These are phyloP conservation scores for Trapa incisa DNA, from an alignment of 345 rosid species.

Conservation along the genomic window DNA sequence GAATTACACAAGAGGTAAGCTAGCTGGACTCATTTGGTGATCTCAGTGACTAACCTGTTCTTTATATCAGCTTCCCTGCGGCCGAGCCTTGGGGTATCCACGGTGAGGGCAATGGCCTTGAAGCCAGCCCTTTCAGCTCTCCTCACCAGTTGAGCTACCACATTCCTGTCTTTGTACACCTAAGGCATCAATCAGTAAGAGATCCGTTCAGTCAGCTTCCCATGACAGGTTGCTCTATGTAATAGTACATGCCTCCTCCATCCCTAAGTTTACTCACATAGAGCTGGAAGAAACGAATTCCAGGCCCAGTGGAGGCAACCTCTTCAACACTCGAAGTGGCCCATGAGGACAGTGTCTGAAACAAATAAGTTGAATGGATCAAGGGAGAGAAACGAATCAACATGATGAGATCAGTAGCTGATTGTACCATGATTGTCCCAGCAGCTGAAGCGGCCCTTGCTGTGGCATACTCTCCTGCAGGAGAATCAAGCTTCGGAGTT, in stretches of 20 bases:
- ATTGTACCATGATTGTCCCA: constrained; percentile 71
- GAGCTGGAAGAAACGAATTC: constrained; percentile 93
- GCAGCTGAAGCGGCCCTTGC: constrained; percentile 92
- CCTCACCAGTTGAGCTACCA: constrained; percentile 71
- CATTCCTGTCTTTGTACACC: constrained; percentile 73
- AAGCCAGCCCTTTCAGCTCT: constrained; percentile 93
- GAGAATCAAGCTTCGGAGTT: neutral
- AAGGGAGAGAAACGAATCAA: too few relatives aligned
- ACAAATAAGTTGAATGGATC: neutral
- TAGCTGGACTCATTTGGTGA: neutral
- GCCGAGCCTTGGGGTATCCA: constrained; percentile 90
- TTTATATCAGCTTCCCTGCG: constrained; percentile 94
- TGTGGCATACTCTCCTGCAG: constrained; percentile 86
- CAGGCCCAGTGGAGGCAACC: constrained; percentile 89
- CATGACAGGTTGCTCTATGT: too few relatives aligned
- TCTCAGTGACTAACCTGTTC: constrained; percentile 40
- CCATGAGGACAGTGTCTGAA: constrained; percentile 83
- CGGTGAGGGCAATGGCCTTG: constrained; percentile 89
- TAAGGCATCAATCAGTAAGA: constrained; percentile 9
- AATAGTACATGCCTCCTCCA: too few relatives aligned
- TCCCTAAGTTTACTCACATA: constrained; percentile 39
- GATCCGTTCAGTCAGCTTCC: too few relatives aligned
- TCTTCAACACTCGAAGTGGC: constrained; percentile 92
- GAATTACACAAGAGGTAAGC: neutral
- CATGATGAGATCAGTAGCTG: too few relatives aligned